phyloP scores from a whole-genome alignment of 129 eudicot species.

The Cynara cardunculus region DNA sequence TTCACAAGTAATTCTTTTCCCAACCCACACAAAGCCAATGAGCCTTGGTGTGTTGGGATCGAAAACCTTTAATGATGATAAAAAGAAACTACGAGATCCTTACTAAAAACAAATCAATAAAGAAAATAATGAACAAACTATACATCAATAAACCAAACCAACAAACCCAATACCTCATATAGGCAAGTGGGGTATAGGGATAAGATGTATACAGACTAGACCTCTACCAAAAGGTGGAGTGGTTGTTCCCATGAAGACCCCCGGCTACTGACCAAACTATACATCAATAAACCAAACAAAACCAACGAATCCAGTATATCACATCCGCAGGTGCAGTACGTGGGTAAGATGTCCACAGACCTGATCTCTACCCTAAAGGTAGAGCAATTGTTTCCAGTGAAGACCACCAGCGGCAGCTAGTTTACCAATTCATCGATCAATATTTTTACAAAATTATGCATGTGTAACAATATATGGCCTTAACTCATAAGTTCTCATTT shows the following conservation, averaged over 20 bases:
- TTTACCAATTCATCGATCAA: too few relatives aligned
- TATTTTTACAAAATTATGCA: neutral
- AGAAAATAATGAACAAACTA: neutral
- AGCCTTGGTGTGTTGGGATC: neutral
- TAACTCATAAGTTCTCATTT: neutral
- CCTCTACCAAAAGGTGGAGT: too few relatives aligned
- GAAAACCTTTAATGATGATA: neutral
- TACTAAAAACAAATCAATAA: neutral
- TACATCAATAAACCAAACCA: neutral
- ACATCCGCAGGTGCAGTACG: too few relatives aligned
- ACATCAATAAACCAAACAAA: neutral
- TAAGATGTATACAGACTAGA: too few relatives aligned
- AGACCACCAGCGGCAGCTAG: too few relatives aligned
- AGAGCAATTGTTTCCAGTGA: too few relatives aligned
- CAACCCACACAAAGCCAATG: neutral
- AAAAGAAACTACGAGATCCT: neutral
- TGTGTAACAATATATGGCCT: neutral
- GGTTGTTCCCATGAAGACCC: neutral
- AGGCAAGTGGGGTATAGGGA: too few relatives aligned
- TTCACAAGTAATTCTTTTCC: neutral
- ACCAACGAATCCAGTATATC: too few relatives aligned
- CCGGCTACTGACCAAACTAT: neutral
- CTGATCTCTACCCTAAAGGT: too few relatives aligned
- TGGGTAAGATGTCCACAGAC: too few relatives aligned
- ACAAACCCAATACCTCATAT: too few relatives aligned